Base-by-base conservation (phyloP, 352 stramenopile species). In the Phytophthora sojae region DNA sequence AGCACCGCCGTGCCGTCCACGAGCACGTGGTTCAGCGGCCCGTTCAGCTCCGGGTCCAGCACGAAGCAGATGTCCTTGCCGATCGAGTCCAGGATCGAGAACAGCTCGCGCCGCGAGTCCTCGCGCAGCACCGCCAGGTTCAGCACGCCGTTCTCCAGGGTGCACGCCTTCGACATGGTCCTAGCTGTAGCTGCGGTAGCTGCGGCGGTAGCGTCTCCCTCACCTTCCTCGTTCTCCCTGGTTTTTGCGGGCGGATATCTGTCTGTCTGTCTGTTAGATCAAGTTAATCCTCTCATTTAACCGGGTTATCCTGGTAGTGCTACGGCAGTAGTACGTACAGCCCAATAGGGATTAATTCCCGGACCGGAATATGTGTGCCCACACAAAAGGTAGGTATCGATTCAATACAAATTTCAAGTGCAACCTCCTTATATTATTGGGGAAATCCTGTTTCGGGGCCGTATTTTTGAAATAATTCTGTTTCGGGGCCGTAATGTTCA, bases 51-150 rank as follows among this genome's bases (percentile, higher is more conserved):
- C 35, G 87, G 84, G 67, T 97, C 90, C 59, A 97, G 66, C 65
- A 97, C 88, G 65, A 97, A 86, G 74, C 83, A 93, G 53, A 96
- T 91, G 66, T 97, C 92, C 73, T 94, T 96, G 54, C 90, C 90
- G 57, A 92, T 89, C 4, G 75, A 86, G 73, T 95, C 88, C 56
- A 96, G 73, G 66, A 97, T 94, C 25, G 83, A 89, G 68, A 93
- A 94, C 44, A 96, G 80, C 74, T 95, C 88, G 52, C 87, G 88
- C 29, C 88, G 86, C 49, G 87, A 90, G 70, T 96, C 87, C 73
- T 95, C 87, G 57, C 89, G 89, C 66, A 97, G 81, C 57, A 96
- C 89, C 56, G 86, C 84, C 39, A 96, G 75, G 82, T 96, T 96
- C 55, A 96, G 71, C 63, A 94, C 86, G 52, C 86, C 89, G 60